Base-by-base conservation (phyloP, 306 rosid species). In the Betula pendula region DNA sequence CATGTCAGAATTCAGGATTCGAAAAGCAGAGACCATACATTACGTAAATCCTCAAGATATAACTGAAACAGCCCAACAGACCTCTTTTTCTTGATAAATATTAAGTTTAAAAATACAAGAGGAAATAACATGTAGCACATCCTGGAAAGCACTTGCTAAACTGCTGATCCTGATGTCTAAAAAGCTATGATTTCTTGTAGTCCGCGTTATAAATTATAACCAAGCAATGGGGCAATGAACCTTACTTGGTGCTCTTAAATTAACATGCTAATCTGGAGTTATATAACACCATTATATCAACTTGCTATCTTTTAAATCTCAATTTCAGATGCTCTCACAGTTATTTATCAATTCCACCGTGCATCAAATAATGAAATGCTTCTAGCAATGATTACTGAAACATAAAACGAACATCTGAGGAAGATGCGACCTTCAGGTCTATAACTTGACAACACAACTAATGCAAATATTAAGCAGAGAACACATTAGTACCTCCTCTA, bases 401-500 rank as follows among this genome's bases (percentile, higher is more conserved):
- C 63, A 51, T 22, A 17, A 51, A 48, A 68, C 10, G 73, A 75
- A 65, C 35, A 78, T 81, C 70, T 69, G 74, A 76, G 79, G 70
- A 78, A 73, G 63, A 76, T 10, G 49, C 35, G 45, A 49, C 67
- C 52, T 69, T 77, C 65, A 77, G 53, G 44, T 74, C 78, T 72
- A 75, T 31, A 77, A 72, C 67, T 68, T 49, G 58, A 72, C 53
- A 24, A 19, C 55, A 73, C 77, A 66, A 48, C 79, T 82, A 65
- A 60, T 50, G 68, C 68, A 47, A 44, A 63, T 77, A 11, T 56
- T 5, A 60, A 79, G 82, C 59, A 77, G 71, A 42, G 55, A 76
- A 84, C 71, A 70, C 68, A 75, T 70, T 78, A 69, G 79, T 80
- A 96, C 99, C 99, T 96, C 99, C 75, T 96, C 99, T 82, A 96